Evolutionary conservation across 192 early-diverging fungal genomes (phyloP), one percentile per base, ranked within the genome.

Genomic region (Podochytrium sp.): DNA sequence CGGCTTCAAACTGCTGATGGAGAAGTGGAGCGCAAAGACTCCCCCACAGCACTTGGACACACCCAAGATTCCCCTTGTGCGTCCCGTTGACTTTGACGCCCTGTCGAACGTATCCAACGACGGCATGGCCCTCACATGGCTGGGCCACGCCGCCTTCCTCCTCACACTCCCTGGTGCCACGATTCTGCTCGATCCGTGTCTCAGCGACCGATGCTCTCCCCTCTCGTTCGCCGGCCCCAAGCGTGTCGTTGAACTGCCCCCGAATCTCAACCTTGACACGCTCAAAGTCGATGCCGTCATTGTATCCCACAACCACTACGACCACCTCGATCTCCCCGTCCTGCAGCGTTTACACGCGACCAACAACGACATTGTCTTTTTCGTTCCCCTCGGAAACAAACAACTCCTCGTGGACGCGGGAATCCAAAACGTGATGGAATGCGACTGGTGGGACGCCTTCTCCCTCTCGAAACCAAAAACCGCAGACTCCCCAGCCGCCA

Each of bases 301-400:
- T 5, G 87, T 96, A 34, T 89, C 85, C 35, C 95, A 96, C 76
- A 95, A 94, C 77, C 95, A 96, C 71, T 96, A 95, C 76, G 95
- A 95, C 74, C 93, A 95, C 59, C 69, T 94, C 71, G 94, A 96
- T 77, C 66, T 87, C 67, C 66, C 77, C 3, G 80, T 91, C 55
- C 39, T 71, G 69, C 30, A 37, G 25, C 58, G 32, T 7, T 32
- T 71, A 3, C 29, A n/a, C 18, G 38, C 4, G 29, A 60, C 10
- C 18, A 71, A 71, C 12, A 14, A 14, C 1, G 56, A 71, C 25
- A 71, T 71, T 29, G n/a, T 71, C 33, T 94, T 89, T 61, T 93
- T 87, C 75, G 91, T 92, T 16, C 92, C 94, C 16, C 80, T 96
- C 23, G 93, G 91, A 2, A 94, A 93, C 74, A 88, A 86, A 32